Percentiles rank a stretch among this genome's conserved stretches.
phyloP scores from a whole-genome alignment of 192 early-diverging fungal genomes.

The Linnemannia hyalina region DNA sequence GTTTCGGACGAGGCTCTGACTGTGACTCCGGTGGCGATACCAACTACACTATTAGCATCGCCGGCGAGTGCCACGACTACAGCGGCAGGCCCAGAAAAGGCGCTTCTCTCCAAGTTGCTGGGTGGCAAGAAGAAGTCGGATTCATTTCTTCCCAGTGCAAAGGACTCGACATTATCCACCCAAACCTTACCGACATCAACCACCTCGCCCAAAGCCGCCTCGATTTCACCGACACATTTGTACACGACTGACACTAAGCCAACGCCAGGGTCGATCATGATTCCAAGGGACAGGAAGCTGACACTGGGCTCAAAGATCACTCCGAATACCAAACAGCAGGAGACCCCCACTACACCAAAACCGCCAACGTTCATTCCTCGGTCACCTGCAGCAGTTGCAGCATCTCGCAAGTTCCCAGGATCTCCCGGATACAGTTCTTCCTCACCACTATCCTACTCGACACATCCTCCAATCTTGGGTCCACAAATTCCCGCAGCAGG shows the following conservation, averaged over 20 bases:
- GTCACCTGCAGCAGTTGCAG: conserved; percentile 15
- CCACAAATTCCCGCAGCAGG: background rate
- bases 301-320: background rate
- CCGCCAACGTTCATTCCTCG: background rate
- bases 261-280: background rate
- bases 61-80: background rate
- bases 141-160: background rate
- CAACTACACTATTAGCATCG: background rate
- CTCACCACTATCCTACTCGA: background rate
- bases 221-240: background rate
- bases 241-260: background rate
- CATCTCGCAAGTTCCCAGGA: background rate
- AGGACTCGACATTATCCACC: background rate
- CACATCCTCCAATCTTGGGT: background rate
- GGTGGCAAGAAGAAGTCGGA: background rate
- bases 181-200: background rate
- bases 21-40: background rate
- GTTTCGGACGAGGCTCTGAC: background rate
- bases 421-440: background rate
- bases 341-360: background rate
- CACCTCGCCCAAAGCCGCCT: background rate
- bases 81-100: background rate
- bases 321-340: background rate
- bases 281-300: background rate
- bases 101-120: background rate